Conservation (phyloP, 208 protist genomes). For the Leishmania mexicana region DNA sequence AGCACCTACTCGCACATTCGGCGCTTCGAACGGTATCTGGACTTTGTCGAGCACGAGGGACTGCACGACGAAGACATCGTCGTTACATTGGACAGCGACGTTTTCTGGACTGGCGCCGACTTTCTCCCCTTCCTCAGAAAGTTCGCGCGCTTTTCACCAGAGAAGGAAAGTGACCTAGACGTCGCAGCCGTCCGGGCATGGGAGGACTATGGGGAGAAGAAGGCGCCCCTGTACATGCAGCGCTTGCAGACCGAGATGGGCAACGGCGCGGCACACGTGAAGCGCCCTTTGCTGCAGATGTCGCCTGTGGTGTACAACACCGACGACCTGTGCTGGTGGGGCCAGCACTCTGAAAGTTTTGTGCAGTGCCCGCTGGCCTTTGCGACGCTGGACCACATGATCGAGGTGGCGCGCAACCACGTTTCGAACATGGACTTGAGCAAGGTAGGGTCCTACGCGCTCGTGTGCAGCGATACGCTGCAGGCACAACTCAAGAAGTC, state of each 20-base stretch:
- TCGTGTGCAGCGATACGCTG: conserved; percentile 11
- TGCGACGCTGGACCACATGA: conserved; percentile 35
- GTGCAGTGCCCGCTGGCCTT: conserved; percentile 29
- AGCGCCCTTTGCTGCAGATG: conserved; percentile 34
- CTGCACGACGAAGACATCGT: conserved; percentile 40
- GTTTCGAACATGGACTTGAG: conserved; percentile 13
- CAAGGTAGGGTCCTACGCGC: conserved; percentile 2
- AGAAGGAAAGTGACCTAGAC: conserved; percentile 29
- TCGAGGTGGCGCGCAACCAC: conserved; percentile 32
- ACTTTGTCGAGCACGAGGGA: conserved; percentile 33
- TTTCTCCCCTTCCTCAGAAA: conserved; percentile 42
- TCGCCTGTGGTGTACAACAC: conserved; percentile 43
- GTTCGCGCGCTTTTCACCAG: conserved; percentile 33
- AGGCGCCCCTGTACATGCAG: conserved; percentile 30
- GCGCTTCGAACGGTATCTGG: conserved; percentile 32
- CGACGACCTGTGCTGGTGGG: conserved; percentile 36
- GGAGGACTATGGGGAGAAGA: conserved; percentile 46
- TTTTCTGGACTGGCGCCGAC: conserved; percentile 39
- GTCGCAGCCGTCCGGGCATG: conserved; percentile 40
- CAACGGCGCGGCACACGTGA: not conserved
- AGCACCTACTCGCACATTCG: conserved; percentile 33
- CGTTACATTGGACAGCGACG: conserved; percentile 37
- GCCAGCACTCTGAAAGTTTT: conserved; percentile 24
- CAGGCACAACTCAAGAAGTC: not conserved
- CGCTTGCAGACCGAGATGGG: conserved; percentile 6